Base-by-base conservation (phyloP, 768 basidiomycete species). In the Clitopilus hobsonii region DNA sequence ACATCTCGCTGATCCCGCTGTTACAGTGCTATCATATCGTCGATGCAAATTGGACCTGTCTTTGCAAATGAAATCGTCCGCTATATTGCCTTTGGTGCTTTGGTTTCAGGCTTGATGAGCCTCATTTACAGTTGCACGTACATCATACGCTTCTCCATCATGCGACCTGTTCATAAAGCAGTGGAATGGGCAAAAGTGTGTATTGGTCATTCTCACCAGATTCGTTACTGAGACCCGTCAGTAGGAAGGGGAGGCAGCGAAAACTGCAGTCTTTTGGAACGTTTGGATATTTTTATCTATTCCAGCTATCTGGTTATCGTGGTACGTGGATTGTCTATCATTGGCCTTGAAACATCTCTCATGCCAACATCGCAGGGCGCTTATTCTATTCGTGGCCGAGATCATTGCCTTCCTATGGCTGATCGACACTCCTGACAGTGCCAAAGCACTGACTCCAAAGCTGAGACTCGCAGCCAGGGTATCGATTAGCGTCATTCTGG, bases 21-120 rank as follows among this genome's bases (percentile, higher is more conserved):
- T 28, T 3, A 24, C 38, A 72, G 68, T 1, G 67, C 68, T 30
- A 68, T 69, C 30, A 57, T 69, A 13, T 67, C 68, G 4, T 63
- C 67, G 23, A 61, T 72, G 2, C 68, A 71, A 36, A 70, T 69
- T 25, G 56, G 65, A 0, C 58, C 56, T 26, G 81, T 81, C 22
- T 72, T 74, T 1, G 60, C 63, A 4, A 78, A 85, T 59, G 78
- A 82, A 0, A 54, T 84, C 16, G 77, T 75, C 1, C 75, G 84
- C 54, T 83, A 80, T 14, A 67, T 78, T 0, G 80, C 82, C 0
- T 70, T 86, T 13, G 68, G 79, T 26, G 82, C 83, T 5, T 67
- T 86, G 30, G 68, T 78, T 0, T 84, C 77, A 27, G 80, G 83
- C 1, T 60, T 86, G 48, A 77, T 85, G 73, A 84, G 83, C 58